These are phyloP conservation scores for Salix udensis DNA, from an alignment of 345 rosid species.

Conservation along the genomic window DNA sequence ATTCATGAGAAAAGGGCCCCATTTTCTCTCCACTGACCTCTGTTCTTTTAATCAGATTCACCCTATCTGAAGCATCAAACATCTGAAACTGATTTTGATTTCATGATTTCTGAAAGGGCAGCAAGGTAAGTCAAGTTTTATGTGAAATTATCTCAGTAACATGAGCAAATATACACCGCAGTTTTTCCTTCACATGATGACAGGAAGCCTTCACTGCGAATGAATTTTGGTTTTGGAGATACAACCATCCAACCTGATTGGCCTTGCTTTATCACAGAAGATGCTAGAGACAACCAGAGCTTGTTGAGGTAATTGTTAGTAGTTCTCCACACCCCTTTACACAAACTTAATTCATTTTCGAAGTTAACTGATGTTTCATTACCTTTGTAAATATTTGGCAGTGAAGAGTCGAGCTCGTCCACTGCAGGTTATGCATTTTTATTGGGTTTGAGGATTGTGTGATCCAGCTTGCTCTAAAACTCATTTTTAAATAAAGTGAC, in stretches of 20 bases:
- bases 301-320: conserved; percentile 47
- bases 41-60: conserved; percentile 29
- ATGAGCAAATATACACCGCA: conserved; percentile 1
- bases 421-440: conserved; percentile 56
- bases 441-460: conserved; percentile 4
- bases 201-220: conserved; percentile 24
- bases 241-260: conserved; percentile 32
- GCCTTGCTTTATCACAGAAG: conserved; percentile 38
- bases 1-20: not conserved
- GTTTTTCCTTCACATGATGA: conserved; percentile 14
- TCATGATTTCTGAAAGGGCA: conserved; percentile 24
- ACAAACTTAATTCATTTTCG: not conserved
- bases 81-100: conserved; percentile 30
- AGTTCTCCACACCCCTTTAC: conserved; percentile 2
- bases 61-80: conserved; percentile 34
- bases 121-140: conserved; percentile 34
- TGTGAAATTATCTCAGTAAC: not conserved
- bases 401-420: conserved; percentile 87
- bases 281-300: conserved; percentile 47
- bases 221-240: conserved; percentile 21
- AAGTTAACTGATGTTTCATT: conserved; percentile 22
- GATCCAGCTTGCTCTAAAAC: conserved; percentile 1
- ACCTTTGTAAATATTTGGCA: conserved; percentile 34
- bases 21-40: conserved; percentile 3
- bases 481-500: not conserved